Evolutionary conservation across 495 filamentous ascomycete genomes (phyloP).

Genomic region (Tuber magnatum): DNA sequence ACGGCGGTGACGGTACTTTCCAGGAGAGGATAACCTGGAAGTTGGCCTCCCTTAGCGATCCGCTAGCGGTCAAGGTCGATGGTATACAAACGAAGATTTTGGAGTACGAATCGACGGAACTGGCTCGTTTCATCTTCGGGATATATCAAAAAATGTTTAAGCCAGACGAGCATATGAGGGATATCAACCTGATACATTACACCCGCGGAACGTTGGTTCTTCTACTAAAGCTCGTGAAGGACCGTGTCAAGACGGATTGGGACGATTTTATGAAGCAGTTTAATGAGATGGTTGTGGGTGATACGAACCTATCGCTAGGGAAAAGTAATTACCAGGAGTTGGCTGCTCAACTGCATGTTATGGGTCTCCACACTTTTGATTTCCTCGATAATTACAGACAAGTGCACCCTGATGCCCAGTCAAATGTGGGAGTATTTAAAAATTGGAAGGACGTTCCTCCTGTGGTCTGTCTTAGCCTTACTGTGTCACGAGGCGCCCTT

Average conservation of each 20-base stretch:
- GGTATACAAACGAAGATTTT: slow-evolving; percentile 25
- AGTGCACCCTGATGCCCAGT: slow-evolving; percentile 6
- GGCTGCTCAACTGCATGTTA: slow-evolving; percentile 32
- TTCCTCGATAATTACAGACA: slow-evolving; percentile 1
- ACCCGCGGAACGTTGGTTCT: slow-evolving; percentile 45
- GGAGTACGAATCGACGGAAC: slow-evolving; percentile 35
- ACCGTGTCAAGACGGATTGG: slow-evolving; percentile 40
- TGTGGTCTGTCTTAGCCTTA: slow-evolving; percentile 40
- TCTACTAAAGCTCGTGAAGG: slow-evolving; percentile 41
- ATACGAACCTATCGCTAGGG: slow-evolving; percentile 34
- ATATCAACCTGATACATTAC: slow-evolving; percentile 38
- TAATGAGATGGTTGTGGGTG: slow-evolving; percentile 33
- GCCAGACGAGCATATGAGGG: slow-evolving; percentile 38
- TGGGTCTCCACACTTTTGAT: slow-evolving; percentile 25
- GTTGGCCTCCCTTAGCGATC: slow-evolving; percentile 34
- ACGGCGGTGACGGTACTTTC: slow-evolving; percentile 9
- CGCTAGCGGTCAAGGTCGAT: slow-evolving; percentile 14
- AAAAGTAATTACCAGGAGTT: slow-evolving; percentile 38
- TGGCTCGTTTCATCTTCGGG: slow-evolving; percentile 42
- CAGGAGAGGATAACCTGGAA: slow-evolving; percentile 33
- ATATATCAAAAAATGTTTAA: slow-evolving; percentile 47
- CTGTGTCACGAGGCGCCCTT: slow-evolving; percentile 38
- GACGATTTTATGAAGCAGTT: slow-evolving; percentile 37
- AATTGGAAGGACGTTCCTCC: slow-evolving; percentile 38
- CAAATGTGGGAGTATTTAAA: slow-evolving; percentile 13